These are phyloP conservation scores for Andrographis paniculata DNA, from an alignment of 305 asterid genomes.

Conservation along the genomic window DNA sequence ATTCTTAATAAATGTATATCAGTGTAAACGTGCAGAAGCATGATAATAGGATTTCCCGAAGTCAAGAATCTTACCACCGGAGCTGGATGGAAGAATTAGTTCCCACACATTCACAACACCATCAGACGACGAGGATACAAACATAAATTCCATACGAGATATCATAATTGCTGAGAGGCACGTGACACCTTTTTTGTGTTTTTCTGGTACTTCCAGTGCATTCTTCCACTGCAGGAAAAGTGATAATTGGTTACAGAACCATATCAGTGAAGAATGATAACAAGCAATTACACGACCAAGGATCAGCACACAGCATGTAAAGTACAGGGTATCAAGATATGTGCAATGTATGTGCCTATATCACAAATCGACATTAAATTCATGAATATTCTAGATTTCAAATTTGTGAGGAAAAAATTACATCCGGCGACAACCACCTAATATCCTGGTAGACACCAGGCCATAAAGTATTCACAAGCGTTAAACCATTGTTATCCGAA, in stretches of 20 bases:
- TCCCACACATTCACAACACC: slow-evolving; percentile 73
- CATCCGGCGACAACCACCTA: no score
- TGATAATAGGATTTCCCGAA: slow-evolving; percentile 11
- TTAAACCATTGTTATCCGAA: no score
- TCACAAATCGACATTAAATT: no score
- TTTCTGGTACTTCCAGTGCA: slow-evolving; percentile 59
- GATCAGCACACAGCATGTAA: background rate
- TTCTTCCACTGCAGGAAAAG: slow-evolving; percentile 64
- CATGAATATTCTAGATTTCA: no score
- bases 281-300: slow-evolving; percentile 6
- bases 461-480: no score
- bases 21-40: background rate
- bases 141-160: slow-evolving; percentile 49
- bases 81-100: slow-evolving; percentile 41
- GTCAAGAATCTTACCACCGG: slow-evolving; percentile 42
- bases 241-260: slow-evolving; percentile 10
- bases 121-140: slow-evolving; percentile 90
- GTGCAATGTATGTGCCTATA: background rate
- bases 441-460: no score
- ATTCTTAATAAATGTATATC: background rate
- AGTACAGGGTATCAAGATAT: background rate
- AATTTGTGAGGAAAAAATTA: no score
- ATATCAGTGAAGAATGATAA: background rate
- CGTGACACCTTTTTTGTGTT: slow-evolving; percentile 82
- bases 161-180: slow-evolving; percentile 69